Evolutionary conservation across 768 basidiomycete genomes (phyloP).

Genomic region (Pleurotus eryngii): DNA sequence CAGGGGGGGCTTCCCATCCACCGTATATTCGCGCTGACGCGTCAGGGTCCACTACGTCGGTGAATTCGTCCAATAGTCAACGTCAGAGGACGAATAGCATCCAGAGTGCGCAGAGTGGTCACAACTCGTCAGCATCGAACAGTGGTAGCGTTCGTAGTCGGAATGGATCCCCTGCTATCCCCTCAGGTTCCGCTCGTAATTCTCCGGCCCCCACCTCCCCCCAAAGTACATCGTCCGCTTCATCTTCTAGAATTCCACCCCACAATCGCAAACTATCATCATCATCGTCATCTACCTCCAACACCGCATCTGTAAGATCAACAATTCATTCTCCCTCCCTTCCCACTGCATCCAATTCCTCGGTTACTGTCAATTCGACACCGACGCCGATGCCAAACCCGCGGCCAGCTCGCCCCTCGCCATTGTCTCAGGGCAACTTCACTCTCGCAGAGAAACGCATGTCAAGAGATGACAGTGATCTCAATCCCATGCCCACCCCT

Average conservation of each 20-base stretch:
- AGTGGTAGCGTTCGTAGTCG: constrained; percentile 35
- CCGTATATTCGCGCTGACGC: constrained; percentile 81
- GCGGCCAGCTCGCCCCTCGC: constrained; percentile 56
- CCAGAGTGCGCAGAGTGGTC: constrained; percentile 53
- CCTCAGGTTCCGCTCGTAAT: constrained; percentile 23
- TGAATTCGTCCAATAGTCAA: constrained; percentile 61
- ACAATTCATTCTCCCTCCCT: constrained; percentile 32
- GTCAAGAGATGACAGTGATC: constrained; percentile 74
- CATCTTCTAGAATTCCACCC: constrained; percentile 24
- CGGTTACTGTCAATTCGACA: constrained; percentile 24
- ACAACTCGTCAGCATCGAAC: constrained; percentile 27
- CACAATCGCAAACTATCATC: constrained; percentile 43
- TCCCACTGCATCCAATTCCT: constrained; percentile 28
- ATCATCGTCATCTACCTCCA: constrained; percentile 48
- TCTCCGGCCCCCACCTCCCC: constrained; percentile 17
- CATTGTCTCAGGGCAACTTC: constrained; percentile 64
- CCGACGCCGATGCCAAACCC: constrained; percentile 25
- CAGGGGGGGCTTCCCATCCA: constrained; percentile 53
- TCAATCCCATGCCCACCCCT: constrained; percentile 46
- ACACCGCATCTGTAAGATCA: constrained; percentile 28
- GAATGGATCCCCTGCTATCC: constrained; percentile 27
- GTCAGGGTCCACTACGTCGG: constrained; percentile 73
- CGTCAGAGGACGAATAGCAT: constrained; percentile 71
- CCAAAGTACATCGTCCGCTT: constrained; percentile 7
- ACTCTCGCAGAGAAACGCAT: constrained; percentile 69